Conservation (phyloP, 305 asterid species). For the Solanum hybrid region DNA sequence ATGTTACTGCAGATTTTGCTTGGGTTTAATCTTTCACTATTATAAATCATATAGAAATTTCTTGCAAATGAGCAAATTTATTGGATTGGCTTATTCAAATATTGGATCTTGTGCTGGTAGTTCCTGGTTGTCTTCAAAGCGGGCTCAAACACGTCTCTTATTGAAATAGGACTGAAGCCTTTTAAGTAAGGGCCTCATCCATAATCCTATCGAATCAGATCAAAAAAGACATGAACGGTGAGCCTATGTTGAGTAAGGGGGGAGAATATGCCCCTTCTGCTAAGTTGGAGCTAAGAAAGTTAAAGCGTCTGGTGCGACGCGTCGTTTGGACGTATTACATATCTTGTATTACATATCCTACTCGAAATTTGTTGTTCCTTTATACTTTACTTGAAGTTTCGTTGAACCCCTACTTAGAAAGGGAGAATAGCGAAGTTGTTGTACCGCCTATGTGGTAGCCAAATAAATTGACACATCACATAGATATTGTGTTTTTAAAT, state of each 20-base stretch:
- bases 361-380: accelerated
- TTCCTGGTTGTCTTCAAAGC: not conserved
- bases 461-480: not conserved
- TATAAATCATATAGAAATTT: not conserved
- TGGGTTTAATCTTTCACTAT: not conserved
- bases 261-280: not conserved
- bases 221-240: not conserved
- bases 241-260: not conserved
- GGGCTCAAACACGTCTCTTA: not conserved
- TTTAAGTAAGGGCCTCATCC: not conserved
- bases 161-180: not conserved
- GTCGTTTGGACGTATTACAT: too few species aligned
- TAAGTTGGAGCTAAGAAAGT: too few species aligned
- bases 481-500: not conserved
- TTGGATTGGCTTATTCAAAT: not conserved
- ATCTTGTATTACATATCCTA: too few species aligned
- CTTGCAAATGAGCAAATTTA: not conserved
- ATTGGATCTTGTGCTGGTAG: not conserved
- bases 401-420: not conserved
- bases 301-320: too few species aligned
- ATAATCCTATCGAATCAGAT: not conserved
- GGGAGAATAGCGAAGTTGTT: not conserved
- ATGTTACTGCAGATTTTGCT: not conserved
- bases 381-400: not conserved
- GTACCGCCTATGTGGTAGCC: not conserved